Evolutionary conservation across 2,329 filamentous ascomycete genomes (phyloP).

Genomic region (Ceratocystis cacaofunesta): DNA sequence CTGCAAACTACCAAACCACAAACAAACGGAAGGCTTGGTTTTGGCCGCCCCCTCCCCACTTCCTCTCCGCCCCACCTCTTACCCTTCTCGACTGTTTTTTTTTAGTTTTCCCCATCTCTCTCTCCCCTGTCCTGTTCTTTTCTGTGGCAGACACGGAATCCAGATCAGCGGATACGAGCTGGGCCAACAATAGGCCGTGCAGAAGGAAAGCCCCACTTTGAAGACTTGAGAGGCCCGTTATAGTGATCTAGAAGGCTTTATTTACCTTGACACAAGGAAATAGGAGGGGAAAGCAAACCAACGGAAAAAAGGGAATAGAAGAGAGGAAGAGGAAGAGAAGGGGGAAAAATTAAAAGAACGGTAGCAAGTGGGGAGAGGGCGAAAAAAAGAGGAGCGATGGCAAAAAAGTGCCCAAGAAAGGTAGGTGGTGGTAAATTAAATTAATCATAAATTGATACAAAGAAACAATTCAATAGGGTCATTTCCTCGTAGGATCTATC

Average conservation of each 20-base stretch:
- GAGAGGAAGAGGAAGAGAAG: neutral
- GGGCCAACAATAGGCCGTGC: neutral
- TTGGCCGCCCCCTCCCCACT: neutral
- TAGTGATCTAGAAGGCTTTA: too few relatives aligned
- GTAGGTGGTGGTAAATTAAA: neutral
- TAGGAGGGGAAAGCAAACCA: neutral
- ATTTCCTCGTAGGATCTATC: neutral
- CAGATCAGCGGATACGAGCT: conserved; percentile 4
- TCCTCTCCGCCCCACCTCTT: neutral
- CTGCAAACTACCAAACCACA: too few relatives aligned
- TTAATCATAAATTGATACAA: neutral
- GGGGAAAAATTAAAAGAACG: neutral
- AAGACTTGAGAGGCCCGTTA: too few relatives aligned
- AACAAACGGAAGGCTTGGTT: too few relatives aligned
- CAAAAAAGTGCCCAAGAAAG: neutral
- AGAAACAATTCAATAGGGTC: neutral
- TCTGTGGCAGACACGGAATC: neutral
- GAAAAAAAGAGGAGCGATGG: neutral
- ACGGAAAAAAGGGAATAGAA: neutral
- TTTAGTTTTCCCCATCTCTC: neutral
- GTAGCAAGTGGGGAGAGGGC: neutral
- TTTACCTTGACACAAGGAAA: neutral
- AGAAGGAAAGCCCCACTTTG: neutral
- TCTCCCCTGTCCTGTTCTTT: neutral
- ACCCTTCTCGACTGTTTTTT: neutral